Base-by-base conservation (phyloP, 2,329 filamentous ascomycete genomes). In the Pseudogymnoascus sp. region DNA sequence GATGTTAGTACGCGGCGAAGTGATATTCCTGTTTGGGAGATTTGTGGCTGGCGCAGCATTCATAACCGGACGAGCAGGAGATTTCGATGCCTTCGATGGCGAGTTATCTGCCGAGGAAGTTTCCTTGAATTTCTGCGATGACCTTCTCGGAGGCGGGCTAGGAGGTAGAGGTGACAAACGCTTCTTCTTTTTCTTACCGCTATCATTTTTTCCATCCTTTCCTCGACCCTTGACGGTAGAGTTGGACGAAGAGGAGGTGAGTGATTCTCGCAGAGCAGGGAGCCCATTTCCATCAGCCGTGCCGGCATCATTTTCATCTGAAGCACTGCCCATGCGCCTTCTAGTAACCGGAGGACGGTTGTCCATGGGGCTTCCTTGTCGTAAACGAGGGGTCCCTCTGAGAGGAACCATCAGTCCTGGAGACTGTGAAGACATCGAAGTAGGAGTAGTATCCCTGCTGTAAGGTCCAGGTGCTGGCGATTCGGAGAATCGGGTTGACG, bases 361-460 rank as follows among this genome's bases (percentile, higher is more conserved):
- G 64, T 80, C 74, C 58, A 79, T 76, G 55, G 81, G 84, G 69
- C 83, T 87, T 62, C 75, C 75, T 72, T 85, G 83, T 67, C 80
- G 80, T 63, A 73, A 70, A 67, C 62, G 61, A 59, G 77, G 75
- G 25, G 73, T 67, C 16, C 65, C 45, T 35, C 70, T 72, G 12
- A 79, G 67, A 71, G 78, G 65, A 75, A 79, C 65, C 72, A 84
- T 74, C 4, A 87, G 73, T 2, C 84, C 82, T 3, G 89, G 87
- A 14, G 88, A 92, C 68, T 88, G 87, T 1, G 89, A 92, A 6
- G 86, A 88, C 66, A 89, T 86, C 8, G 89, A 92, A 4, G 88
- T 91, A 5, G 89, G 89, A 2, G 89, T 92, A 0, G 89, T 91
- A 64, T 89, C 88, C 65, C 89, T 82, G 70, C 89, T 92, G 73